Conservation (phyloP, 495 filamentous ascomycete species). For the Melanomma pulvis-pyrius region DNA sequence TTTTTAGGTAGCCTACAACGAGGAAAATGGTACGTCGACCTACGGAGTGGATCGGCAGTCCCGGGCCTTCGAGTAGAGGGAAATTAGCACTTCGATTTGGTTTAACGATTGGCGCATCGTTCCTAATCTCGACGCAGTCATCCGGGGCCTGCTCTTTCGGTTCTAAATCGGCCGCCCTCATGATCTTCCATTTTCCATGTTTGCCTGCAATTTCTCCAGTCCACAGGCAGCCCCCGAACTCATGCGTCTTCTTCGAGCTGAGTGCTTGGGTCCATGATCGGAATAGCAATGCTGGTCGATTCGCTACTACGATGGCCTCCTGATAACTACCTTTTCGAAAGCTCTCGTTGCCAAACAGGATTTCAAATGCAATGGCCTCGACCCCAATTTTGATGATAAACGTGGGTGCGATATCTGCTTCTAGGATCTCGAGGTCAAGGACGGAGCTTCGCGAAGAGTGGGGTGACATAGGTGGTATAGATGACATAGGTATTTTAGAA, state of each 20-base stretch:
- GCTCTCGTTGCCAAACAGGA: conserved; percentile 8
- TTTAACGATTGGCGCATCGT: neutral
- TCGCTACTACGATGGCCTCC: neutral
- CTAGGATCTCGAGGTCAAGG: conserved; percentile 10
- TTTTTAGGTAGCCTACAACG: neutral
- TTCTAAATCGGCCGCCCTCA: neutral
- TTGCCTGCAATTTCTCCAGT: conserved; percentile 2
- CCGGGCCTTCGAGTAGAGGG: neutral
- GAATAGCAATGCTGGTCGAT: conserved; percentile 7
- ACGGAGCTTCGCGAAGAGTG: neutral
- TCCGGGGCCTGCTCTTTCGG: neutral
- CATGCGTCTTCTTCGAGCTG: neutral
- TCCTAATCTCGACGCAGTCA: neutral
- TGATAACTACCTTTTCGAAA: neutral
- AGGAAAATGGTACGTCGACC: too few relatives aligned
- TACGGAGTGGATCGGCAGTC: too few relatives aligned
- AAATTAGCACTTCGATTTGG: neutral
- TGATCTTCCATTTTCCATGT: conserved; percentile 4
- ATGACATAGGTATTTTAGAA: neutral
- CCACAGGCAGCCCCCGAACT: neutral
- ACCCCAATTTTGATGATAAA: conserved; percentile 9
- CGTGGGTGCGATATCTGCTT: neutral
- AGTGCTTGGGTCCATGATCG: conserved; percentile 13
- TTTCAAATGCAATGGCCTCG: neutral
- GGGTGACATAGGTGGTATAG: neutral